A percentile compares a stretch with the other conserved stretches of the same genome.
Conservation (phyloP, 2,329 filamentous ascomycete species). For the Ascochyta pisi region DNA sequence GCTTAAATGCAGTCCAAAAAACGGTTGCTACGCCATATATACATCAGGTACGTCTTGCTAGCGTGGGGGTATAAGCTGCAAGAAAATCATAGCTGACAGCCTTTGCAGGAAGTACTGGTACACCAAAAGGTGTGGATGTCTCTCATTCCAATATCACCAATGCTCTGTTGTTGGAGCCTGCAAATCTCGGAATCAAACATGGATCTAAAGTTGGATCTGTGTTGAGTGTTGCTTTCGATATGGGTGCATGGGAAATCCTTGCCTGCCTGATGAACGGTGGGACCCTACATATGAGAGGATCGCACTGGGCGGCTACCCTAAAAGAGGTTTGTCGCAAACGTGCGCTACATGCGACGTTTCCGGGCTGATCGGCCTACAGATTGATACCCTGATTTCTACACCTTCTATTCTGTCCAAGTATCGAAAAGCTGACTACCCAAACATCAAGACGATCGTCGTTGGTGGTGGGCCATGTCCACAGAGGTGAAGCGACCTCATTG, state of each 20-base stretch:
- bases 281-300: slow-evolving; percentile 61
- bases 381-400: slow-evolving; percentile 63
- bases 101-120: slow-evolving; percentile 57
- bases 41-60: slow-evolving; percentile 52
- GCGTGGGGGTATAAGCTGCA: background rate
- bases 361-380: slow-evolving; percentile 38
- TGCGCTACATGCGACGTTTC: background rate
- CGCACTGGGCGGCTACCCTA: slow-evolving; percentile 58
- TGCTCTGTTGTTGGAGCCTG: slow-evolving; percentile 59
- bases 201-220: slow-evolving; percentile 63
- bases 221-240: slow-evolving; percentile 66
- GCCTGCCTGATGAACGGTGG: slow-evolving; percentile 64
- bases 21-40: slow-evolving; percentile 55
- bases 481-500: slow-evolving; percentile 40
- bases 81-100: slow-evolving; percentile 6
- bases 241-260: slow-evolving; percentile 69
- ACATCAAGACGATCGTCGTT: slow-evolving; percentile 61
- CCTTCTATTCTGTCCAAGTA: slow-evolving; percentile 63
- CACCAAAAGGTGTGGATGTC: slow-evolving; percentile 66
- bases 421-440: slow-evolving; percentile 55
- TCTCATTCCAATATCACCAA: slow-evolving; percentile 64
- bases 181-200: slow-evolving; percentile 57
- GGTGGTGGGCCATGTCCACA: slow-evolving; percentile 63
- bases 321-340: slow-evolving; percentile 47
- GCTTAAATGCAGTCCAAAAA: slow-evolving; percentile 23